Evolutionary conservation across 2,329 filamentous ascomycete genomes (phyloP).

Genomic region (Aspergillus spinulosporus): DNA sequence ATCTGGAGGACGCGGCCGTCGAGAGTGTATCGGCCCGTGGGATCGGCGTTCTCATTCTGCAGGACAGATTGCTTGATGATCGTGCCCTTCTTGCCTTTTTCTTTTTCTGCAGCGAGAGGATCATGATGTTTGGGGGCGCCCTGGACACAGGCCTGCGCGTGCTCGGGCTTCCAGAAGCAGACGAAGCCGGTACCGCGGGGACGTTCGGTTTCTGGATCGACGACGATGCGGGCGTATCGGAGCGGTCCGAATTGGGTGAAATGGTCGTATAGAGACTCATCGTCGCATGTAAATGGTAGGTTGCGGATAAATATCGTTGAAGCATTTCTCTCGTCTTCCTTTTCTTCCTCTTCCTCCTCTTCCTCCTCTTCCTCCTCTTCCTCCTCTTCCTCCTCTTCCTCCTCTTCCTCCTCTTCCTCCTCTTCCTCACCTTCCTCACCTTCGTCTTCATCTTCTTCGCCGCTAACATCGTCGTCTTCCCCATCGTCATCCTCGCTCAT

Average conservation of each 20-base stretch:
- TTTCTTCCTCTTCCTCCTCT: constrained; percentile 28
- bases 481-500: constrained; percentile 41
- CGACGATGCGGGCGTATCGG: constrained; percentile 86
- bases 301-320: constrained; percentile 91
- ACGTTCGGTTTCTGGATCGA: constrained; percentile 80
- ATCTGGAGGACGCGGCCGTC: constrained; percentile 86
- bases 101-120: constrained; percentile 44
- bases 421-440: constrained; percentile 43
- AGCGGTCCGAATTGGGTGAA: constrained; percentile 87
- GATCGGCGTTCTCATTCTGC: constrained; percentile 80
- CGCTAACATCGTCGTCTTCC: constrained; percentile 33
- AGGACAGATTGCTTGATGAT: constrained; percentile 75
- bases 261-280: constrained; percentile 78
- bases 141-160: constrained; percentile 74
- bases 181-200: constrained; percentile 94
- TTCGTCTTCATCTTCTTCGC: constrained; percentile 32
- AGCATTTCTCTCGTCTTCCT: constrained; percentile 58
- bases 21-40: constrained; percentile 81
- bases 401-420: constrained; percentile 28
- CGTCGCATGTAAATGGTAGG: constrained; percentile 82
- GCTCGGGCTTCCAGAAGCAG: constrained; percentile 77
- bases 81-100: constrained; percentile 41
- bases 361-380: constrained; percentile 31
- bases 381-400: constrained; percentile 34
- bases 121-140: constrained; percentile 62